A percentile compares a stretch with the other conserved stretches of the same genome.
These are phyloP conservation scores for Cunninghamia lanceolata DNA, from an alignment of 75 land plant genomes.

Conservation along the genomic window DNA sequence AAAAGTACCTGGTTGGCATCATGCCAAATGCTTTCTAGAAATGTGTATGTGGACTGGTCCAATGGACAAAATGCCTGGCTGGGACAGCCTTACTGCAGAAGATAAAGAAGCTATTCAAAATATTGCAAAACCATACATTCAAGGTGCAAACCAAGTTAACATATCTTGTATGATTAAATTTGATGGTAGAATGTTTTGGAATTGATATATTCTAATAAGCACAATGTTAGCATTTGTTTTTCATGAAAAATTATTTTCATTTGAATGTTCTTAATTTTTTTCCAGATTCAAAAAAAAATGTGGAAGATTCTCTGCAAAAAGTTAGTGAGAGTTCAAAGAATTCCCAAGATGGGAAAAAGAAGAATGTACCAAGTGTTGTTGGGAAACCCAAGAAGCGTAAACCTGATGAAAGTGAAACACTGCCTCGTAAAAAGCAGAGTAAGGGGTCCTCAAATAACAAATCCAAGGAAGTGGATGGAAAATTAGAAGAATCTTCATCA, in stretches of 20 bases:
- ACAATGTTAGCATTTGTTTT: not conserved
- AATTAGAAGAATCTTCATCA: conserved; percentile 4
- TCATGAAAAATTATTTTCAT: not conserved
- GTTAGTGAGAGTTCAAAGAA: conserved; percentile 6
- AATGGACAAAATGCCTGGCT: conserved; percentile 75
- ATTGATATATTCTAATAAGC: not conserved
- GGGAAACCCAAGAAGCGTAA: conserved; percentile 33
- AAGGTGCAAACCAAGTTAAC: not conserved
- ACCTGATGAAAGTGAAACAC: conserved; percentile 21
- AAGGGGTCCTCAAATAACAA: conserved; percentile 15
- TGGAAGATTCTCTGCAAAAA: not conserved
- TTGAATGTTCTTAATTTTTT: not conserved
- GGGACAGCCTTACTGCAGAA: conserved; percentile 59
- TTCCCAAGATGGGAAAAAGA: conserved; percentile 33
- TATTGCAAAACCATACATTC: conserved; percentile 27
- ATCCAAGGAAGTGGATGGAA: conserved; percentile 16
- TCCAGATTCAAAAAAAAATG: conserved; percentile 22
- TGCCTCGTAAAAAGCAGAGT: conserved; percentile 5
- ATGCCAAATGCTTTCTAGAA: conserved; percentile 78
- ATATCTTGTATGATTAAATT: not conserved
- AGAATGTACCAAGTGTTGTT: conserved; percentile 17
- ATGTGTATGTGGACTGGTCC: conserved; percentile 43
- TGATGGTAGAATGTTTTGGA: conserved; percentile 11
- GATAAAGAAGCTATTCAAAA: conserved; percentile 47
- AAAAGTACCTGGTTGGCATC: conserved; percentile 72